A percentile compares a stretch with the other conserved stretches of the same genome.
Evolutionary conservation across 2,329 filamentous ascomycete species (phyloP).

Genomic region (Fusarium keratoplasticum): DNA sequence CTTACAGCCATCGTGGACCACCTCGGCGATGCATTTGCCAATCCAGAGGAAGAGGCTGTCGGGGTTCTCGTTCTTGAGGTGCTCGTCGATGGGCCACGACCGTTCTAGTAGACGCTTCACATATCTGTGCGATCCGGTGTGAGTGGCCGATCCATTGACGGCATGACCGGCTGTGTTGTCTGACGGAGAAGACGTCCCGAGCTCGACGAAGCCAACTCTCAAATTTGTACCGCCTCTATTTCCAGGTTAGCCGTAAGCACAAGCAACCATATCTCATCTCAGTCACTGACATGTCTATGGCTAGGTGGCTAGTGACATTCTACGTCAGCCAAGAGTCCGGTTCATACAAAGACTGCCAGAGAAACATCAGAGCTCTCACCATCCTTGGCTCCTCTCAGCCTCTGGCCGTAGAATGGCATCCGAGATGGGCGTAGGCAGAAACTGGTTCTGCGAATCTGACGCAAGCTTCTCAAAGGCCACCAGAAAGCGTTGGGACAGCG

Average conservation of each 20-base stretch:
- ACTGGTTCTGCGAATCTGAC: slow-evolving; percentile 65
- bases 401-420: slow-evolving; percentile 67
- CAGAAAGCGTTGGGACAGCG: slow-evolving; percentile 61
- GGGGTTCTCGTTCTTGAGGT: slow-evolving; percentile 79
- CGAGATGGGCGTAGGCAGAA: slow-evolving; percentile 71
- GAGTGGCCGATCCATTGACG: slow-evolving; percentile 24
- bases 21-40: slow-evolving; percentile 79
- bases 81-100: slow-evolving; percentile 79
- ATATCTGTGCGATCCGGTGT: slow-evolving; percentile 46
- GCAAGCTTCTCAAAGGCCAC: slow-evolving; percentile 62
- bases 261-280: neutral
- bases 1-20: slow-evolving; percentile 70
- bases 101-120: slow-evolving; percentile 73
- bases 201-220: slow-evolving; percentile 74
- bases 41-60: slow-evolving; percentile 86
- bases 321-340: slow-evolving; percentile 18
- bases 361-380: slow-evolving; percentile 56
- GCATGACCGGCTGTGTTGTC: slow-evolving; percentile 13
- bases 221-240: slow-evolving; percentile 78
- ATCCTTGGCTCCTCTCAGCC: slow-evolving; percentile 55
- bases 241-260: slow-evolving; percentile 28
- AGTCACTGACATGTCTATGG: slow-evolving; percentile 71
- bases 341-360: neutral
- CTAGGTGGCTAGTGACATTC: slow-evolving; percentile 61
- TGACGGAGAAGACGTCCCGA: slow-evolving; percentile 51